phyloP scores from a whole-genome alignment of 2,329 filamentous ascomycete species.

The Diplodia sapinea region DNA sequence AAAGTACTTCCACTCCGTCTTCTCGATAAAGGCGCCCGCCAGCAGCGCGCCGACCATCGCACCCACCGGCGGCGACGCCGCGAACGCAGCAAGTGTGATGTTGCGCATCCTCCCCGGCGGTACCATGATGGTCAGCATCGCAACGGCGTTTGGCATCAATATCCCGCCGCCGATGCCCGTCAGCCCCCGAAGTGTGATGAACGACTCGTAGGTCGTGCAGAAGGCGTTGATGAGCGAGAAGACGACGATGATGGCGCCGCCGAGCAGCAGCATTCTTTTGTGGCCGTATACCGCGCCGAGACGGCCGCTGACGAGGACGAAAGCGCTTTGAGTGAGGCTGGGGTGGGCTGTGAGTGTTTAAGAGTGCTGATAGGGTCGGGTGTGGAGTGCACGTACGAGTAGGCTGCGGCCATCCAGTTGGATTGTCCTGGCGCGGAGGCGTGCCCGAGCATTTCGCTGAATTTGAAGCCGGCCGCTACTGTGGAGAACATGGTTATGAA shows the following conservation, averaged over 20 bases:
- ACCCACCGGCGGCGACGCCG: slow-evolving; percentile 55
- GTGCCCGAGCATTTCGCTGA: not conserved
- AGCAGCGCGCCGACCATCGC: slow-evolving; percentile 53
- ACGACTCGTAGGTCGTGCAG: slow-evolving; percentile 50
- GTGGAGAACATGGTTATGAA: not conserved
- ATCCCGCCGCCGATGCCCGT: slow-evolving; percentile 59
- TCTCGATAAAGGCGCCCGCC: slow-evolving; percentile 44
- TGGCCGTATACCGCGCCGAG: slow-evolving; percentile 65
- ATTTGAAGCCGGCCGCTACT: not conserved
- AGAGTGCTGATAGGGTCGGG: not conserved
- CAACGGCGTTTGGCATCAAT: slow-evolving; percentile 60
- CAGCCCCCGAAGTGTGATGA: slow-evolving; percentile 54
- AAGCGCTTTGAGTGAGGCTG: slow-evolving; percentile 59
- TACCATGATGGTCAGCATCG: slow-evolving; percentile 56
- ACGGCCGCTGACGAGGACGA: slow-evolving; percentile 63
- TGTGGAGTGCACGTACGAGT: not conserved
- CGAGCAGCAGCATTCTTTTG: slow-evolving; percentile 60
- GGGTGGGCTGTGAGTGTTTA: not conserved
- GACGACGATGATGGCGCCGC: slow-evolving; percentile 59
- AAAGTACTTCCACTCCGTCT: not conserved
- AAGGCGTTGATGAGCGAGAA: slow-evolving; percentile 61
- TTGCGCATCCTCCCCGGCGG: slow-evolving; percentile 56
- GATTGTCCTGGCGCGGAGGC: not conserved
- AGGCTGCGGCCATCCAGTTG: slow-evolving; percentile 11
- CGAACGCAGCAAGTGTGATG: slow-evolving; percentile 55